Percentiles rank a stretch among this genome's conserved stretches.
phyloP scores from a whole-genome alignment of 768 basidiomycete genomes.

The Chalciporus sphaerocephalus region DNA sequence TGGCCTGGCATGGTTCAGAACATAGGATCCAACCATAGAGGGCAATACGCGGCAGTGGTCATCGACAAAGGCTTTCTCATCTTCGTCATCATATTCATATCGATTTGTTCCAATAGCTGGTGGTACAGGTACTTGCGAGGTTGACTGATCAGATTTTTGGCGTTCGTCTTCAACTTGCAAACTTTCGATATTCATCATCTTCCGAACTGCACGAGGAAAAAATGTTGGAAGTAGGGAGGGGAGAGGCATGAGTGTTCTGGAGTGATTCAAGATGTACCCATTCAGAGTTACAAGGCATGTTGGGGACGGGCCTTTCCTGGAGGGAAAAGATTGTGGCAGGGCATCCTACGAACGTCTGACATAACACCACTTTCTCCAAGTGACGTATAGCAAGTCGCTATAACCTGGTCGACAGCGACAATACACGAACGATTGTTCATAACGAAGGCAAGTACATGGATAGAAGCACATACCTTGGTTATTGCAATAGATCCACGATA shows the following conservation, averaged over 20 bases:
- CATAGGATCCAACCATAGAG: slow-evolving; percentile 34
- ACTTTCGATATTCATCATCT: not conserved
- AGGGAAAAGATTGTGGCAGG: not conserved
- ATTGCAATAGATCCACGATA: too few relatives aligned
- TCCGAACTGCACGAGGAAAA: not conserved
- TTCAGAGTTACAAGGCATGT: not conserved
- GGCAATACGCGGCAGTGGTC: slow-evolving; percentile 37
- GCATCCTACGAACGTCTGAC: not conserved
- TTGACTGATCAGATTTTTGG: not conserved
- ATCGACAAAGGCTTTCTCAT: slow-evolving; percentile 41
- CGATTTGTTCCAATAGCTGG: slow-evolving; percentile 36
- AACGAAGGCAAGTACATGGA: too few relatives aligned
- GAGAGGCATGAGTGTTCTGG: not conserved
- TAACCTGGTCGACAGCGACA: too few relatives aligned
- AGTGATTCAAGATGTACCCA: not conserved
- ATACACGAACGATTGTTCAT: too few relatives aligned
- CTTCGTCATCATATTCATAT: slow-evolving; percentile 37
- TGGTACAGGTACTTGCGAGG: not conserved
- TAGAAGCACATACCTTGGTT: too few relatives aligned
- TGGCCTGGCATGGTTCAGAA: slow-evolving; percentile 16
- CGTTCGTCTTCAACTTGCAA: too few relatives aligned
- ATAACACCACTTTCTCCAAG: not conserved
- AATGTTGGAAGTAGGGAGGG: not conserved
- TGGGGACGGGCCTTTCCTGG: not conserved
- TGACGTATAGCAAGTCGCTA: too few relatives aligned